These are phyloP conservation scores for Cadophora malorum DNA, from an alignment of 2,329 filamentous ascomycete genomes.

Conservation along the genomic window DNA sequence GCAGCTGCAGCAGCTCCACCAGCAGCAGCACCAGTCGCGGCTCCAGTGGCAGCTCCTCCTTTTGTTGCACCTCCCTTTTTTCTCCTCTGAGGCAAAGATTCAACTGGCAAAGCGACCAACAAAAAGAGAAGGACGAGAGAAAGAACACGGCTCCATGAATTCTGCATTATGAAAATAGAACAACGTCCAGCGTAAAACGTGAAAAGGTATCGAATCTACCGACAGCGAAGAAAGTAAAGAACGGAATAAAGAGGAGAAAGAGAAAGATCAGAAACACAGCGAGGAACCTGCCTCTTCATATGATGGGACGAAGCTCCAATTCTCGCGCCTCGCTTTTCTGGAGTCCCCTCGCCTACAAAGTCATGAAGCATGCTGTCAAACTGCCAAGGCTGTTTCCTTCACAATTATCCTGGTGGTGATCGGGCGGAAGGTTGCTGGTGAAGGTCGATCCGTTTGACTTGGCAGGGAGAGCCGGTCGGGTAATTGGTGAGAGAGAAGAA, in stretches of 20 bases:
- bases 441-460: conserved; percentile 28
- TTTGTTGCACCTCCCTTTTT: conserved; percentile 14
- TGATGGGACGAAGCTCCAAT: conserved; percentile 27
- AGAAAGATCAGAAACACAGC: conserved; percentile 8
- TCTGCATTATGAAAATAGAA: conserved; percentile 32
- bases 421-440: conserved; percentile 28
- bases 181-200: conserved; percentile 37
- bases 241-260: conserved; percentile 12
- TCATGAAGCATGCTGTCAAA: conserved; percentile 30
- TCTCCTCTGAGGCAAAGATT: conserved; percentile 37
- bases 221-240: conserved; percentile 22
- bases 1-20: conserved; percentile 21
- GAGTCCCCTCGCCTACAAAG: conserved; percentile 14
- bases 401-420: conserved; percentile 27
- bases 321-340: conserved; percentile 6
- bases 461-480: conserved; percentile 13
- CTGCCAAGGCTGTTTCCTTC: conserved; percentile 38
- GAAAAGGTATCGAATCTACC: conserved; percentile 18
- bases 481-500: not conserved
- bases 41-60: conserved; percentile 14
- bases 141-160: conserved; percentile 34
- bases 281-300: conserved; percentile 4
- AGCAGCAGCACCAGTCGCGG: conserved; percentile 22
- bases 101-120: conserved; percentile 28
- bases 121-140: conserved; percentile 34